These are phyloP conservation scores for Candida nemodendra DNA, from an alignment of 805 yeast genomes.

Conservation along the genomic window DNA sequence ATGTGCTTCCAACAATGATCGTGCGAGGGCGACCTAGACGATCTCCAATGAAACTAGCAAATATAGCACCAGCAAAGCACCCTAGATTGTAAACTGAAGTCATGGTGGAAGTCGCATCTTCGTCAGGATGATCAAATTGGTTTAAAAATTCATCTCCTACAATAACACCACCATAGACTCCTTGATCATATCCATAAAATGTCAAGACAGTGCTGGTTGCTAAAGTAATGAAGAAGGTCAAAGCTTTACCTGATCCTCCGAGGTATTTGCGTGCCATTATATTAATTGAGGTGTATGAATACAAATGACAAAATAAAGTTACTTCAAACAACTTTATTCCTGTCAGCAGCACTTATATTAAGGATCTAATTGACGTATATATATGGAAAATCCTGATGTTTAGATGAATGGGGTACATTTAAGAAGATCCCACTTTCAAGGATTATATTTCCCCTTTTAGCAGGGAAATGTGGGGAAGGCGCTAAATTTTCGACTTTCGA, in stretches of 20 bases:
- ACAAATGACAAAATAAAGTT: too few species aligned
- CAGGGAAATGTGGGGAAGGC: too few species aligned
- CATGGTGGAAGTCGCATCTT: slow-evolving; percentile 13
- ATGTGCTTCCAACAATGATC: slow-evolving; percentile 20
- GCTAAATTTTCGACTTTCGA: too few species aligned
- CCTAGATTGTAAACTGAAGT: slow-evolving; percentile 15
- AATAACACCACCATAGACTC: slow-evolving; percentile 40
- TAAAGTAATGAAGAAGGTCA: slow-evolving; percentile 8
- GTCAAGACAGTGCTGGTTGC: slow-evolving; percentile 11
- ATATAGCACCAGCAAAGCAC: slow-evolving; percentile 32
- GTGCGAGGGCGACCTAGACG: slow-evolving; percentile 19
- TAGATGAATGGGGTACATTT: too few species aligned
- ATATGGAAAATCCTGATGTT: too few species aligned
- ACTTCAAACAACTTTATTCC: too few species aligned
- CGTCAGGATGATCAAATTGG: slow-evolving; percentile 20
- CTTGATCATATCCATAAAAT: slow-evolving; percentile 42
- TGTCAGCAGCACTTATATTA: too few species aligned
- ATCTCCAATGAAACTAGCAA: slow-evolving; percentile 35
- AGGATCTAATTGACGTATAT: too few species aligned
- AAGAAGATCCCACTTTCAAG: too few species aligned
- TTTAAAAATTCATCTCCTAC: slow-evolving; percentile 30
- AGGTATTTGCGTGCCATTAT: slow-evolving; percentile 10
- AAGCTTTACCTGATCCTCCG: slow-evolving; percentile 13
- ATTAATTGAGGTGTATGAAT: too few species aligned
- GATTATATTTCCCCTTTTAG: too few species aligned